These are phyloP conservation scores for Jasminum sambac DNA, from an alignment of 257 asterid species.

Conservation along the genomic window DNA sequence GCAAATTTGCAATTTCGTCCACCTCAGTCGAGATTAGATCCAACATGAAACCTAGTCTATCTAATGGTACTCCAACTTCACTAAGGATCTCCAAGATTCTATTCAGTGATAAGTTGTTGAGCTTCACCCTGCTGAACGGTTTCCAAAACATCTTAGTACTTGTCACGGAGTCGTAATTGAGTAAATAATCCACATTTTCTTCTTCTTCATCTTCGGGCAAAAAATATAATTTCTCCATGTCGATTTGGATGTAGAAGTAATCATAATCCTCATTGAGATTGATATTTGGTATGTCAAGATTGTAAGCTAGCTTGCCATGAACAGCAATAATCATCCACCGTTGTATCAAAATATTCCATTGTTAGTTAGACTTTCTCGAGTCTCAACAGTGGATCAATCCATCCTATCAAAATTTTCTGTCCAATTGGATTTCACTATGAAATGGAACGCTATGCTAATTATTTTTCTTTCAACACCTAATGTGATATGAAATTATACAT, in stretches of 20 bases:
- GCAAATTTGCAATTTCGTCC: conserved; percentile 17
- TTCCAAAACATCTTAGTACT: conserved; percentile 25
- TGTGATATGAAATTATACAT: too few species aligned
- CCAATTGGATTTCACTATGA: too few species aligned
- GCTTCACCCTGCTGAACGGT: conserved; percentile 18
- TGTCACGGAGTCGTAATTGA: not conserved
- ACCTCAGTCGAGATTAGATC: conserved; percentile 22
- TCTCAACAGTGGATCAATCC: too few species aligned
- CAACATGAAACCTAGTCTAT: conserved; percentile 32
- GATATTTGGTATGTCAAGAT: not conserved
- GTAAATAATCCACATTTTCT: not conserved
- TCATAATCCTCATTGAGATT: not conserved
- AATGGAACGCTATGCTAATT: too few species aligned
- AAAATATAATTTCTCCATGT: conserved; percentile 16
- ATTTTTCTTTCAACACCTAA: too few species aligned
- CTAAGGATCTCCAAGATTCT: conserved; percentile 27
- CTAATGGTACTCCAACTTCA: conserved; percentile 18
- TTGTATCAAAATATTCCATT: not conserved
- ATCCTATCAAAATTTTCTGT: too few species aligned
- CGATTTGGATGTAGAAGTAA: conserved; percentile 21
- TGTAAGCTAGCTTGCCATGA: conserved; percentile 17
- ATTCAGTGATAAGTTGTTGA: conserved; percentile 11
- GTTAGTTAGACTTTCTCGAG: too few species aligned
- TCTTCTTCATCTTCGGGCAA: not conserved
- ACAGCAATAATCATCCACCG: conserved; percentile 5